Base-by-base conservation (phyloP, 2,329 filamentous ascomycete genomes). In the Orbilia quercus region DNA sequence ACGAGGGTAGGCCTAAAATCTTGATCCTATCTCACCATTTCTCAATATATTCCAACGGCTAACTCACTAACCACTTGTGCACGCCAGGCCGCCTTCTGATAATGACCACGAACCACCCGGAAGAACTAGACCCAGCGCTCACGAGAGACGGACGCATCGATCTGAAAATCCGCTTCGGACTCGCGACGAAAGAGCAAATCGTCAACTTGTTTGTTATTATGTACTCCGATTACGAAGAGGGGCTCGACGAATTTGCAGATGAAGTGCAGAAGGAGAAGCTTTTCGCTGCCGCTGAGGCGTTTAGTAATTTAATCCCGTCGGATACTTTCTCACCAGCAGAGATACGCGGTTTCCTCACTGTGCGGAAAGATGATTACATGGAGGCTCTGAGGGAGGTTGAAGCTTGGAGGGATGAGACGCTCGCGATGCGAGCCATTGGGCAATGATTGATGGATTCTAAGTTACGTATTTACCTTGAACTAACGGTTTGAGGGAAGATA, bases 51-150 rank as follows among this genome's bases (percentile, higher is more conserved):
- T n/a, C n/a, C n/a, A n/a, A n/a, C n/a, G n/a, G n/a, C n/a, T n/a
- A n/a, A n/a, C n/a, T n/a, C n/a, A 25, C 16, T 38, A 34, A 18
- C 7, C 2, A 38, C 18, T 40, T n/a, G 25, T 31, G 28, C 34
- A 9, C 31, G 11, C 45, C 31, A 72, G 86, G 86, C 5, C 84
- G 86, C n/a, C 82, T 88, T 3, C 82, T 88, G 12, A 84, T 88
- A 79, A 88, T 88, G 86, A 88, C 86, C 1, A 88, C 86, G n/a
- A 88, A 88, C 76, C 85, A 88, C 78, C 60, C 87, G 0, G 85
- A 88, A 74, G 86, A 86, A 77, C 82, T 88, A 7, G 86, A 88
- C 80, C 84, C 85, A 74, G 87, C 87, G 0, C 82, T 89, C 16
- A 87, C 88, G 74, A 86, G 87, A 0, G 86, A 87, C 0, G 87